These are phyloP conservation scores for Calonectria montana DNA, from an alignment of 2,329 filamentous ascomycete species.

Conservation along the genomic window DNA sequence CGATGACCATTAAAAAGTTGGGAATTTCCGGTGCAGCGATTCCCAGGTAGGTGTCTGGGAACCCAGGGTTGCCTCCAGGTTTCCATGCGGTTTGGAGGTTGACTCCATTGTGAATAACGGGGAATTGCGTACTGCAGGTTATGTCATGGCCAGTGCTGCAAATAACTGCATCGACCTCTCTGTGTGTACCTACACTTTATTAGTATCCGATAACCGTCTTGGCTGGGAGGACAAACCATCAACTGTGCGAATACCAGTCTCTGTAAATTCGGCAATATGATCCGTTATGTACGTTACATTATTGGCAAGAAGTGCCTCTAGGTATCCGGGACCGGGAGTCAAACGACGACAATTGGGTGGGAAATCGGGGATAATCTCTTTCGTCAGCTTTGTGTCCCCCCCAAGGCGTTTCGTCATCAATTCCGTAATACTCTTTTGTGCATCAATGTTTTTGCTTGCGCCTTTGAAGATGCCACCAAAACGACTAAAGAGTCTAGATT, in stretches of 20 bases:
- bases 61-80: not conserved
- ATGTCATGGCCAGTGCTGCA: conserved; percentile 8
- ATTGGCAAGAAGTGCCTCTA: not conserved
- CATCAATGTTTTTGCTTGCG: not conserved
- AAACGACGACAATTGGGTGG: conserved; percentile 10
- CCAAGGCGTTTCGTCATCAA: conserved; percentile 11
- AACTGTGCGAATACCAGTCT: conserved; percentile 6
- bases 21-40: not conserved
- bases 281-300: conserved; percentile 9
- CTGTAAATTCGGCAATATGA: conserved; percentile 9
- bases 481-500: conserved; percentile 2
- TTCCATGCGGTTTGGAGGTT: conserved; percentile 4
- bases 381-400: not conserved
- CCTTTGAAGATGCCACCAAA: conserved; percentile 8
- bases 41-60: conserved; percentile 4
- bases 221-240: not conserved
- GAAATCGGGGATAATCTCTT: conserved; percentile 12
- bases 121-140: conserved; percentile 2
- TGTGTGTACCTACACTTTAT: not conserved
- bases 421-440: not conserved
- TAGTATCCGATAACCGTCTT: not conserved
- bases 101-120: not conserved
- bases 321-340: conserved; percentile 9
- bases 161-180: conserved; percentile 6
- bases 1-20: not conserved